Conservation (phyloP, 441 rosid species). For the Erodium texanum region DNA sequence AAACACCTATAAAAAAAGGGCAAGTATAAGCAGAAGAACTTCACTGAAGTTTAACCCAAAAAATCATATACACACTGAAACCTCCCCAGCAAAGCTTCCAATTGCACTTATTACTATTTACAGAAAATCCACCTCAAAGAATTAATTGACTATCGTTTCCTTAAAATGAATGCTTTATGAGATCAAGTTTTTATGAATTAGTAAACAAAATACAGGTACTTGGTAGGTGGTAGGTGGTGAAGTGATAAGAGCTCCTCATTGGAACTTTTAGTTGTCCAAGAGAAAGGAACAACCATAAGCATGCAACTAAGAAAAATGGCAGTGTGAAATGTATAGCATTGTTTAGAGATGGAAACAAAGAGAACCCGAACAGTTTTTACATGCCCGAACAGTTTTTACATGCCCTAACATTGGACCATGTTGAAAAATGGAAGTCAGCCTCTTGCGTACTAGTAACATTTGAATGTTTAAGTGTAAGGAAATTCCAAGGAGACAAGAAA, state of each 20-base stretch:
- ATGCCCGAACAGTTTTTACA: background rate
- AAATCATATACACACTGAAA: constrained; percentile 14
- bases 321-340: too few species aligned
- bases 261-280: too few species aligned
- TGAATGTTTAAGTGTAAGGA: background rate
- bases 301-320: too few species aligned
- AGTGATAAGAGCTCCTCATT: too few species aligned
- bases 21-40: constrained; percentile 16
- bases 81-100: constrained; percentile 12
- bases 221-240: too few species aligned
- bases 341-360: too few species aligned
- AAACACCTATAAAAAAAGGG: constrained; percentile 45
- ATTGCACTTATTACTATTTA: background rate
- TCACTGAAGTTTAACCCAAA: constrained; percentile 11
- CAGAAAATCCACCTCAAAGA: background rate
- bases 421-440: background rate
- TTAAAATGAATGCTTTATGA: background rate
- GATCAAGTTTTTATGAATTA: background rate
- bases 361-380: background rate
- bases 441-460: constrained; percentile 6
- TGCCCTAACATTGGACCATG: background rate
- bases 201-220: too few species aligned
- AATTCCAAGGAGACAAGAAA: constrained; percentile 3
- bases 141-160: constrained; percentile 3
- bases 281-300: too few species aligned